Evolutionary conservation across 2,329 filamentous ascomycete species (phyloP).

Genomic region (Trichophyton mentagrophytes): DNA sequence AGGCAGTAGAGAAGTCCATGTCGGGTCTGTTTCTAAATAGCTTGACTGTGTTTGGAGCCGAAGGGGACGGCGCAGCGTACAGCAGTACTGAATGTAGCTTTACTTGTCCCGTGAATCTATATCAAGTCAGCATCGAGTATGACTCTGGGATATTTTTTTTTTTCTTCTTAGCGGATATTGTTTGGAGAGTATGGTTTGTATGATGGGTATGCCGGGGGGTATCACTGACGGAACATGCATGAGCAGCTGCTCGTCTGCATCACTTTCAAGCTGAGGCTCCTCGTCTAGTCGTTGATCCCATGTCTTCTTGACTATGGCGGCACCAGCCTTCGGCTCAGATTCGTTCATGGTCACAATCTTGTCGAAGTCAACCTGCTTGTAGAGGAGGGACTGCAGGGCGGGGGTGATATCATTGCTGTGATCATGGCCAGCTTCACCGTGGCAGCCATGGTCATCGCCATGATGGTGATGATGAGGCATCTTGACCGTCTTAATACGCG

Average conservation of each 20-base stretch:
- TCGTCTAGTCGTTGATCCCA: constrained; percentile 67
- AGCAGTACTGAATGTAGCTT: constrained; percentile 83
- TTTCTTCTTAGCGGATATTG: neutral
- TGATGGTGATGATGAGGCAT: constrained; percentile 24
- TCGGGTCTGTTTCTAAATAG: constrained; percentile 78
- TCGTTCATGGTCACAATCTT: constrained; percentile 79
- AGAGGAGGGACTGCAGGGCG: constrained; percentile 78
- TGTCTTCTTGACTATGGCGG: constrained; percentile 71
- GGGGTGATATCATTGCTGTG: constrained; percentile 88
- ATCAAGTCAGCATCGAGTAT: neutral
- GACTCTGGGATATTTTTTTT: too few species aligned
- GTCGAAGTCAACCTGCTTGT: constrained; percentile 84
- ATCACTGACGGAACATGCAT: constrained; percentile 70
- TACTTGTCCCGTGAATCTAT: constrained; percentile 81
- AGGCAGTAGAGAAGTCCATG: constrained; percentile 69
- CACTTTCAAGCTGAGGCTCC: constrained; percentile 66
- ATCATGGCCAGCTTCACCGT: constrained; percentile 56
- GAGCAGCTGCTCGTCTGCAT: constrained; percentile 85
- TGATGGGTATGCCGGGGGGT: neutral
- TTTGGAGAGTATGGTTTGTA: neutral
- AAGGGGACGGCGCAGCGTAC: constrained; percentile 57
- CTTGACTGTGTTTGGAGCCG: constrained; percentile 70
- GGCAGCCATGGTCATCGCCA: constrained; percentile 36
- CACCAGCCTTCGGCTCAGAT: constrained; percentile 52
- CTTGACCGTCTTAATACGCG: neutral